A percentile compares a stretch with the other conserved stretches of the same genome.
Conservation (phyloP, 139 green algal genomes). For the Pleodorina starrii region DNA sequence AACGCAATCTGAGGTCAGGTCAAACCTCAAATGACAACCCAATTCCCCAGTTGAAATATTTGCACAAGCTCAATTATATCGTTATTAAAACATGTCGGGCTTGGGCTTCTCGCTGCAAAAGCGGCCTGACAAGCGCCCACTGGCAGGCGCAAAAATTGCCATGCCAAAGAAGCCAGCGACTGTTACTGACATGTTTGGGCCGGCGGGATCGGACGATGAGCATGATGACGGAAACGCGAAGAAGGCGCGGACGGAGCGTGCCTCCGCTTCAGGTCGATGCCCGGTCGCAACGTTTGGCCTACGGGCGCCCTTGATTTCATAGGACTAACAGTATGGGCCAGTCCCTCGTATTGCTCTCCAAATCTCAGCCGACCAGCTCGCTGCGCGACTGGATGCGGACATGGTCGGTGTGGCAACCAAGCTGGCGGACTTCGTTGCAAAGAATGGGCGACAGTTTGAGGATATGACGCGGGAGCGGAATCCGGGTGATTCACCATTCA, state of each 20-base stretch:
- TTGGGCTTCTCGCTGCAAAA: conserved; percentile 22
- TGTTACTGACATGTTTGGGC: not conserved
- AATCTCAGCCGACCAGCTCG: not conserved
- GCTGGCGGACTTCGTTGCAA: conserved; percentile 83
- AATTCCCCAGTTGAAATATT: too few species aligned
- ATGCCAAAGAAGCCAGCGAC: conserved; percentile 39
- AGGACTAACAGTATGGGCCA: conserved; percentile 13
- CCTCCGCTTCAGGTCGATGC: conserved; percentile 20
- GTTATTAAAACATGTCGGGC: conserved; percentile 5
- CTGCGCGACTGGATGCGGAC: conserved; percentile 48
- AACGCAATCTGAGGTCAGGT: too few species aligned
- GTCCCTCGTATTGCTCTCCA: conserved; percentile 4
- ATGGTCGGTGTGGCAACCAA: conserved; percentile 67
- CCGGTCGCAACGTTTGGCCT: not conserved
- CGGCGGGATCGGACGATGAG: conserved; percentile 23
- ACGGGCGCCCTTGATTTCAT: not conserved
- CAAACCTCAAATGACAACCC: too few species aligned
- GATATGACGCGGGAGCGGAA: conserved; percentile 78
- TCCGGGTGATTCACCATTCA: conserved; percentile 74
- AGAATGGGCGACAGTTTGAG: conserved; percentile 80
- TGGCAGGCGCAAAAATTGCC: conserved; percentile 14
- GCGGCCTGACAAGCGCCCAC: not conserved
- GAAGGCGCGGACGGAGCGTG: not conserved
- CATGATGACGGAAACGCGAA: not conserved
- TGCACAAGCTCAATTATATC: not conserved